Percentiles rank a stretch among this genome's conserved stretches.
These are phyloP conservation scores for Scutellaria galericulata DNA, from an alignment of 257 asterid species.

Conservation along the genomic window DNA sequence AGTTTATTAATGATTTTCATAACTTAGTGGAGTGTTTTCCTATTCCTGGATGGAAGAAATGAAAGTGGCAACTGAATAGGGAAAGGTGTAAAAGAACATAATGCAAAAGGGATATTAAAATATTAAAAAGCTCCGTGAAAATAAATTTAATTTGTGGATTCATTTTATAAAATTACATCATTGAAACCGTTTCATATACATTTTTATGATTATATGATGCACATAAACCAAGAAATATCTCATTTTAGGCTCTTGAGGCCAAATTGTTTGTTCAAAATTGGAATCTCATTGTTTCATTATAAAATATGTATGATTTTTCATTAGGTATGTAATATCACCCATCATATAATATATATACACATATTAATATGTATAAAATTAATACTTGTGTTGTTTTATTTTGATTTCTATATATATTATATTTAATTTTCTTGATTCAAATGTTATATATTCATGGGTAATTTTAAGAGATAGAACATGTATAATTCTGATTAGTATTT, in stretches of 20 bases:
- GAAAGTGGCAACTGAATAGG: constrained; percentile 33
- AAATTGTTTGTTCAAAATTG: constrained; percentile 4
- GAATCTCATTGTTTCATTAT: background rate
- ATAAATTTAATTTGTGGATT: no score
- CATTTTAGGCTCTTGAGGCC: constrained; percentile 16
- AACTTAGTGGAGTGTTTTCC: constrained; percentile 26
- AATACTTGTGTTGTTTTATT: no score
- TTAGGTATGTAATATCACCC: no score
- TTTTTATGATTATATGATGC: background rate
- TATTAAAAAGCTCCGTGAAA: background rate
- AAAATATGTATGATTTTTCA: background rate
- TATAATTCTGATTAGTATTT: no score
- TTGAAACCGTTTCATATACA: no score
- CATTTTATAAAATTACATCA: no score
- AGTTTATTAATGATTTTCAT: background rate
- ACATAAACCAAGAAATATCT: constrained; percentile 27
- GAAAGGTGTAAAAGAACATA: constrained; percentile 6
- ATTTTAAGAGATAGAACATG: no score
- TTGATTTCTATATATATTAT: no score
- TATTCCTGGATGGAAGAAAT: constrained; percentile 5
- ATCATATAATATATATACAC: no score
- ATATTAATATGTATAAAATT: no score
- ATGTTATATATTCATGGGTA: no score
- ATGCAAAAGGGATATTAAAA: constrained; percentile 41
- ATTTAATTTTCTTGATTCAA: no score